Base-by-base conservation (phyloP, 805 yeast genomes). In the Alloascoidea africana region DNA sequence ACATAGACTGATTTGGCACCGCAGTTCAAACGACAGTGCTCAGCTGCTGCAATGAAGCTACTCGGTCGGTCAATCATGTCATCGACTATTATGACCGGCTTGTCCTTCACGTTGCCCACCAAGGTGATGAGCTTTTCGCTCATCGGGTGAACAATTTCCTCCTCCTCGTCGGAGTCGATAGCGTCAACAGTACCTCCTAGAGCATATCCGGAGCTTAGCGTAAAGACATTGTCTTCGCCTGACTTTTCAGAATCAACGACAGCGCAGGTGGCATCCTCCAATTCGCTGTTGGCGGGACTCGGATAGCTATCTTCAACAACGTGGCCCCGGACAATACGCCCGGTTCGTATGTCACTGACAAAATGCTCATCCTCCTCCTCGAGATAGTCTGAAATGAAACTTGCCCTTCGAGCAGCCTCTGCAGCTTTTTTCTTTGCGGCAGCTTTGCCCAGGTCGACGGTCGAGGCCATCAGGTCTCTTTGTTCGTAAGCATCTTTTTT, bases 11-110 rank as follows among this genome's bases (percentile, higher is more conserved):
- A 73, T 16, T 68, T 68, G 4, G 96, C 96, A 41, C 98, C 98
- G 63, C 99, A 91, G 59, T 87, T 89, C 59, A 83, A 67, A 46
- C 93, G 73, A 56, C 94, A 73, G 62, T 91, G 98, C 62, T 91
- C 99, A 23, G 99, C 98, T 33, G 98, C 98, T 18, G 96, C 89
- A 45, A 91, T 81, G 54, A 87, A 89, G 5, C 94, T 76, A 45
- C 79, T 77, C 34, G 96, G 96, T 55, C 91, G 84, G 55, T 91
- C 98, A 50, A 91, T 80, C 93, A 91, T 84, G 56, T 91, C 99
- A 60, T 91, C 99, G 41, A 91, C 67, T 42, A 91, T 82, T 46
- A 91, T 83, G 14, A 96, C 97, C 4, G 94, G 82, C 58, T 83
- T 83, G 48, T 76, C 80, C 46, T 82, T 76, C 37, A 91, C 98